These are phyloP conservation scores for Fusarium vanettenii DNA, from an alignment of 2,329 filamentous ascomycete species.

Conservation along the genomic window DNA sequence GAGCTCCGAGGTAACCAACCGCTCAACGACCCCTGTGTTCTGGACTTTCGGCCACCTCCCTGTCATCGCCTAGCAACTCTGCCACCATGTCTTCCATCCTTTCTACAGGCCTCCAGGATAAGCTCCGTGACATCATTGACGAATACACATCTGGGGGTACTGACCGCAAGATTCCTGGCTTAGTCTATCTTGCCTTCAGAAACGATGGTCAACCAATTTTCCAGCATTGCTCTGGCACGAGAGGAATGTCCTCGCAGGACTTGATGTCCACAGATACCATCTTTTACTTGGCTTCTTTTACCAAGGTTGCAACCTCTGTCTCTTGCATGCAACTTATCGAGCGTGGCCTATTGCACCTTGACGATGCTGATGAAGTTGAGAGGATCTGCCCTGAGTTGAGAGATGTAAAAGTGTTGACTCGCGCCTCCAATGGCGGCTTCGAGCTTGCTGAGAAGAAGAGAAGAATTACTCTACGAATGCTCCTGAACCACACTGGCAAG, in stretches of 20 bases:
- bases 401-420: neutral
- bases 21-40: neutral
- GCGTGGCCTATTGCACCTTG: neutral
- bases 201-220: neutral
- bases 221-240: neutral
- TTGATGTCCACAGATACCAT: neutral
- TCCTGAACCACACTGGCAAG: neutral
- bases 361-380: neutral
- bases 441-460: neutral
- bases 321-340: slow-evolving; percentile 7
- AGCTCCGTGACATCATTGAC: neutral
- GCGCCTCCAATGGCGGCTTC: neutral
- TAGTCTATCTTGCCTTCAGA: neutral
- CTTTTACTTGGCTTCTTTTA: slow-evolving; percentile 4
- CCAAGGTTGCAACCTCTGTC: neutral
- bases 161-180: neutral
- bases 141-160: neutral
- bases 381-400: neutral
- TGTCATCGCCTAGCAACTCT: neutral
- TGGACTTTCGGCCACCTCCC: neutral
- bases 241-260: neutral
- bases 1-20: neutral
- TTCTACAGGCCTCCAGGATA: neutral
- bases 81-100: neutral
- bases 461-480: neutral